Evolutionary conservation across 2,329 filamentous ascomycete species (phyloP).

Genomic region (Neopestalotiopsis rosae): DNA sequence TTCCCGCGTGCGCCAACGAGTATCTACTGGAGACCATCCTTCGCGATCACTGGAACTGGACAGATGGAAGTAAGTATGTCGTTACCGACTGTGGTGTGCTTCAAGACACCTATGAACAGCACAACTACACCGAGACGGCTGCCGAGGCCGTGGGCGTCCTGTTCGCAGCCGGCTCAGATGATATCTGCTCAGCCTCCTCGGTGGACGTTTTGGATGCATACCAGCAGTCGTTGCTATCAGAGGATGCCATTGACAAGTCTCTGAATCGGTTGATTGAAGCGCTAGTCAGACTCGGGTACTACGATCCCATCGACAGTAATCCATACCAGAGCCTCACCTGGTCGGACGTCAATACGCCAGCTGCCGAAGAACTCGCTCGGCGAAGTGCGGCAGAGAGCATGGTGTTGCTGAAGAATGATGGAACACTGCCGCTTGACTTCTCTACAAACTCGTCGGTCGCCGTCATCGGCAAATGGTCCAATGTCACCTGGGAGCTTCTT

Average conservation of each 20-base stretch:
- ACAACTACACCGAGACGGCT: slow-evolving; percentile 38
- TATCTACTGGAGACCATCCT: slow-evolving; percentile 68
- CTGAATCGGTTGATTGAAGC: slow-evolving; percentile 34
- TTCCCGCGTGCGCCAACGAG: slow-evolving; percentile 66
- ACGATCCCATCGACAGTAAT: slow-evolving; percentile 30
- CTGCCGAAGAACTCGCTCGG: slow-evolving; percentile 28
- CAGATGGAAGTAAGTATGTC: slow-evolving; percentile 63
- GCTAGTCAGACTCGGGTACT: slow-evolving; percentile 36
- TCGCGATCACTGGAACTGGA: slow-evolving; percentile 69
- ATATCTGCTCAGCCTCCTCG: slow-evolving; percentile 34
- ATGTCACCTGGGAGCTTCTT: slow-evolving; percentile 30
- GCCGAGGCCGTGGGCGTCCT: slow-evolving; percentile 37
- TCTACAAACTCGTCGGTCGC: slow-evolving; percentile 25
- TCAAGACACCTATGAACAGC: slow-evolving; percentile 57
- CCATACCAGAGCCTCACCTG: slow-evolving; percentile 28
- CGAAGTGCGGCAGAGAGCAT: slow-evolving; percentile 30
- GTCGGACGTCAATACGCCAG: slow-evolving; percentile 28
- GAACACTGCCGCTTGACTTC: slow-evolving; percentile 26
- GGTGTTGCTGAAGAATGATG: slow-evolving; percentile 34
- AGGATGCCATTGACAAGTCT: slow-evolving; percentile 32
- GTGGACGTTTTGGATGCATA: slow-evolving; percentile 34
- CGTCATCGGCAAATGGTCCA: slow-evolving; percentile 31
- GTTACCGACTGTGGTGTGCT: slow-evolving; percentile 70
- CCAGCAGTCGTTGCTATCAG: slow-evolving; percentile 34
- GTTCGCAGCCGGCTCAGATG: slow-evolving; percentile 42